Evolutionary conservation across 768 basidiomycete species (phyloP), one percentile per base, ranked within the genome.

Genomic region (Cyclocybe aegerita): DNA sequence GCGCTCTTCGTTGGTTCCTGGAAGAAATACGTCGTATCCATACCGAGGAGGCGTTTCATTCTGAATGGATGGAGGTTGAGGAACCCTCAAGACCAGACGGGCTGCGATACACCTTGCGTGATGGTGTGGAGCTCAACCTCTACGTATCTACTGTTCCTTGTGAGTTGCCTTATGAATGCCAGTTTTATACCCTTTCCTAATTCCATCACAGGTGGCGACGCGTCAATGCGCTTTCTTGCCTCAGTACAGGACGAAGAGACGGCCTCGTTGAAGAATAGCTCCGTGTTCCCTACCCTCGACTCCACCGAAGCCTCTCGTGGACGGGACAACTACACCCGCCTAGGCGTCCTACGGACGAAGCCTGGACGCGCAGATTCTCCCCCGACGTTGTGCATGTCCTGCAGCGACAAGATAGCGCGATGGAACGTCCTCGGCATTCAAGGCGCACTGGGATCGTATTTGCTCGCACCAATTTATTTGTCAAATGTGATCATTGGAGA

Each of bases 321-420:
- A 3, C 77, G 95, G 14, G 83, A 90, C 59, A 84, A 90, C 46
- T 98, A 96, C 65, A 59, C 80, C 4, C 73, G 85, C 12, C 70
- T 83, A 15, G 88, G 91, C 4, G 85, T 88, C 7, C 69, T 98
- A 39, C 88, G 95, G 31, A 97, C 96, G 0, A 98, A 98, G 62
- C 95, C 95, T 4, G 96, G 93, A 2, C 83, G 95, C 46, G 88
- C 91, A 0, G 95, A 98, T 62, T 87, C 93, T 0, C 85, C 85
- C 0, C 83, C 84, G 0, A 92, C 95, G 1, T 64, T 80, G 0
- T 91, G 81, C 60, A 90, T 97, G 86, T 92, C 93, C 0, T 98
- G 95, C 69, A 92, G 89, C 57, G 95, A 98, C 65, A 98, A 98
- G 68, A 86, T 98, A 37, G 92, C 93, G 0, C 70, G 79, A 4